A percentile compares a stretch with the other conserved stretches of the same genome.
Conservation (phyloP, 202 grass and related monocot species). For the Schoenoplectus tabernaemontani region DNA sequence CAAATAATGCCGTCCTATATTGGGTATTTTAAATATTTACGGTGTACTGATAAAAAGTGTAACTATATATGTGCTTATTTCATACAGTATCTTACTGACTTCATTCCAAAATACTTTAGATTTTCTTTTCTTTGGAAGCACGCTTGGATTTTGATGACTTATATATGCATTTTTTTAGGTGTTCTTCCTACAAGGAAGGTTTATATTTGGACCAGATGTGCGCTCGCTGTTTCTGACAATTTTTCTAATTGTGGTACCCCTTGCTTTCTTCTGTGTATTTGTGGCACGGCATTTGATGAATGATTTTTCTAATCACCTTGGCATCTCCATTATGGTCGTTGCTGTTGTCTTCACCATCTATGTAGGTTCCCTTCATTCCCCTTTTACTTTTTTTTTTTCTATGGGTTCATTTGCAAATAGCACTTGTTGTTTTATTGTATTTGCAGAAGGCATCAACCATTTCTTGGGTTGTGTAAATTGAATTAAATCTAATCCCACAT, state of each 20-base stretch:
- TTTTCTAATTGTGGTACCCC: conserved; percentile 77
- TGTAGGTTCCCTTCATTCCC: conserved; percentile 44
- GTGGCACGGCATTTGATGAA: conserved; percentile 84
- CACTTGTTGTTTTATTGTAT: not conserved
- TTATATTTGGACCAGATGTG: conserved; percentile 99
- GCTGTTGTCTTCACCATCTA: conserved; percentile 80
- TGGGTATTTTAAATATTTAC: not conserved
- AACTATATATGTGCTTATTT: not conserved
- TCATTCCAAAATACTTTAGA: not conserved
- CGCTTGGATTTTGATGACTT: not conserved
- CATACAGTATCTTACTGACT: not conserved
- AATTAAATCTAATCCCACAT: not conserved
- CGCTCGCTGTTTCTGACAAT: conserved; percentile 93
- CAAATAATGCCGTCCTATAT: not conserved
- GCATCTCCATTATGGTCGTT: conserved; percentile 75
- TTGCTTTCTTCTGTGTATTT: conserved; percentile 92
- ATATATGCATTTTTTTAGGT: conserved; percentile 53
- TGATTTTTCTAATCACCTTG: conserved; percentile 77
- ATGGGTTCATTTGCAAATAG: not conserved
- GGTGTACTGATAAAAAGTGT: not conserved
- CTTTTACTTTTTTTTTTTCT: not conserved
- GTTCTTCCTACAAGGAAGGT: conserved; percentile 85
- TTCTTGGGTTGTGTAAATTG: not conserved
- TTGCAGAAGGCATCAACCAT: not conserved
- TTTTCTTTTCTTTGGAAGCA: not conserved